Percentiles rank a stretch among this genome's conserved stretches.
phyloP scores from a whole-genome alignment of 2,329 filamentous ascomycete genomes.

The Colletotrichum musae region DNA sequence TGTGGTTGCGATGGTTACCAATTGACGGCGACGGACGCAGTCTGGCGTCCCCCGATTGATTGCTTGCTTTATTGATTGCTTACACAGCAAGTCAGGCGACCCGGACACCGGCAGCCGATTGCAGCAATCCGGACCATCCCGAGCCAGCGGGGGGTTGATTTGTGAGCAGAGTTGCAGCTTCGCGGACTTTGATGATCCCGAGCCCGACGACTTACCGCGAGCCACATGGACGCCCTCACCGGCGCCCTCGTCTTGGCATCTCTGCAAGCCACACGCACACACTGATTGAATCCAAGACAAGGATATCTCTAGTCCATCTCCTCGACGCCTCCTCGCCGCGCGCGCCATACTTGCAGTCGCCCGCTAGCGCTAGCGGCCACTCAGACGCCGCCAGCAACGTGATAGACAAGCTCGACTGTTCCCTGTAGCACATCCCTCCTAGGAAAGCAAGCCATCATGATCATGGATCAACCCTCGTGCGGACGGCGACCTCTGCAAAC shows the following conservation, averaged over 20 bases:
- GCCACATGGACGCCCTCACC: constrained; percentile 21
- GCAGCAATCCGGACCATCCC: constrained; percentile 12
- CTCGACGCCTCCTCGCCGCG: constrained; percentile 18
- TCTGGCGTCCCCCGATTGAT: constrained; percentile 3
- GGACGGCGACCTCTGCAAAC: constrained; percentile 13
- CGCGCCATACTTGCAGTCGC: constrained; percentile 21
- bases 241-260: constrained; percentile 27
- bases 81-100: constrained; percentile 33
- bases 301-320: constrained; percentile 3
- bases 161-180: constrained; percentile 28
- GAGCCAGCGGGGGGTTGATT: constrained; percentile 19
- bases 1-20: constrained; percentile 34
- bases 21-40: constrained; percentile 4
- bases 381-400: constrained; percentile 17
- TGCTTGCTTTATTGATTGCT: constrained; percentile 15
- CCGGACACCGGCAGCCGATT: constrained; percentile 6
- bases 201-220: constrained; percentile 26
- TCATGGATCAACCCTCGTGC: constrained; percentile 31
- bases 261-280: constrained; percentile 8
- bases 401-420: constrained; percentile 13
- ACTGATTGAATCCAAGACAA: background rate
- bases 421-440: constrained; percentile 14
- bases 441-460: background rate
- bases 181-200: constrained; percentile 36
- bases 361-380: constrained; percentile 24